Base-by-base conservation (phyloP, 257 asterid genomes). In the Penstemon newberryi region DNA sequence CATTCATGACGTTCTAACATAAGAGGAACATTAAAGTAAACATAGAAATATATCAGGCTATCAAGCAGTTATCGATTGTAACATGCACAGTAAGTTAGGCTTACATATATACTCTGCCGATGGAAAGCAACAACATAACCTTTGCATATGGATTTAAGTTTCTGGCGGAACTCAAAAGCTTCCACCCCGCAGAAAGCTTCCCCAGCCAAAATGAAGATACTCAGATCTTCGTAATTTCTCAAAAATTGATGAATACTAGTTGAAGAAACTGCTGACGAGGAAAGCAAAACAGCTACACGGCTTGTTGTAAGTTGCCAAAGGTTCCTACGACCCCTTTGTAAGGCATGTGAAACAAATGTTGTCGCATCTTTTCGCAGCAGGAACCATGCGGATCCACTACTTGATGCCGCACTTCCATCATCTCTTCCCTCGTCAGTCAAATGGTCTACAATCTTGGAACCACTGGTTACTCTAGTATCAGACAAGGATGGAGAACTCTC, bases 291-390 rank as follows among this genome's bases (percentile, higher is more conserved):
- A 58, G 97, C 88, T 46, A 89, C 79, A 63, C 97, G 97, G 79
- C 97, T 91, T 54, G 99, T 91, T 43, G 89, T 87, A 58, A 94
- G 96, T 71, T 94, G 99, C 99, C 99, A 94, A 72, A 94, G 92
- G 84, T 94, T 94, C 85, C 81, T 89, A 57, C 95, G 93, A 42
- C 99, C 99, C 80, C 95, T 84, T 74, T 78, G 89, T 74, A 94
- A 82, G 64, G 96, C 85, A 69, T 84, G 93, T 75, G 98, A 86
- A 78, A 94, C 85, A 79, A 85, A 86, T 11, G 86, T 69, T 51
- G 87, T 79, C 5, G 96, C 96, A 81, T 89, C 99, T 75, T 87
- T 91, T 57, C 88, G 92, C 71, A 94, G 83, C 63, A 82, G 77
- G 77, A 86, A 86, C 99, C 99, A 94, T 18, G 96, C 86, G 70